A percentile compares a stretch with the other conserved stretches of the same genome.
Evolutionary conservation across 108 stramenopile genomes (phyloP).

Genomic region (Pseudonitzschia delicatissima): DNA sequence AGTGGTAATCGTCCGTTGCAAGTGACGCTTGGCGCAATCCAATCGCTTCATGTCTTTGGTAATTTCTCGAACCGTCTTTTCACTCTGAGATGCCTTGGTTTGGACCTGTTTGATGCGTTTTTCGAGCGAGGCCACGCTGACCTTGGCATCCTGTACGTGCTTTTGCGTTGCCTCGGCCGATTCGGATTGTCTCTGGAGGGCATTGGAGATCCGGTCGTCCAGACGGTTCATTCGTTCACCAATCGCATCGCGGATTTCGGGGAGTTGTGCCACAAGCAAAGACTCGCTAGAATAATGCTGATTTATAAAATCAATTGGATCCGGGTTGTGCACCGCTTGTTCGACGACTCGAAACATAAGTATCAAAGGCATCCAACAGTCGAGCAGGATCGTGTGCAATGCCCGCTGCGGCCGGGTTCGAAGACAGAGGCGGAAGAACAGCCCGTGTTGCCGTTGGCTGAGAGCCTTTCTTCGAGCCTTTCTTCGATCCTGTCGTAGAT

Average conservation of each 20-base stretch:
- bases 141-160: conserved; percentile 71
- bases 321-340: conserved; percentile 26
- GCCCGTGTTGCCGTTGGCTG: conserved; percentile 9
- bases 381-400: conserved; percentile 39
- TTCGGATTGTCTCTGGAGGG: conserved; percentile 74
- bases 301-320: conserved; percentile 82
- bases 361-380: conserved; percentile 52
- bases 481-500: no score
- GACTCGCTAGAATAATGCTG: conserved; percentile 72
- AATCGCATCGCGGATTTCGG: conserved; percentile 67
- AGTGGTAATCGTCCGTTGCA: conserved; percentile 94
- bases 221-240: conserved; percentile 57
- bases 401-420: conserved; percentile 3
- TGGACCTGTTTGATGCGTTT: conserved; percentile 59
- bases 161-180: conserved; percentile 49
- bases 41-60: conserved; percentile 95
- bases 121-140: conserved; percentile 50
- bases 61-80: conserved; percentile 77
- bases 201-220: conserved; percentile 71
- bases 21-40: conserved; percentile 95
- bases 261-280: conserved; percentile 53
- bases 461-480: no score
- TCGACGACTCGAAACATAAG: conserved; percentile 26
- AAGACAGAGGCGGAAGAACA: conserved; percentile 11
- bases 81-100: conserved; percentile 69